A percentile compares a stretch with the other conserved stretches of the same genome.
phyloP scores from a whole-genome alignment of 345 rosid genomes.

The Euphorbia lathyris region DNA sequence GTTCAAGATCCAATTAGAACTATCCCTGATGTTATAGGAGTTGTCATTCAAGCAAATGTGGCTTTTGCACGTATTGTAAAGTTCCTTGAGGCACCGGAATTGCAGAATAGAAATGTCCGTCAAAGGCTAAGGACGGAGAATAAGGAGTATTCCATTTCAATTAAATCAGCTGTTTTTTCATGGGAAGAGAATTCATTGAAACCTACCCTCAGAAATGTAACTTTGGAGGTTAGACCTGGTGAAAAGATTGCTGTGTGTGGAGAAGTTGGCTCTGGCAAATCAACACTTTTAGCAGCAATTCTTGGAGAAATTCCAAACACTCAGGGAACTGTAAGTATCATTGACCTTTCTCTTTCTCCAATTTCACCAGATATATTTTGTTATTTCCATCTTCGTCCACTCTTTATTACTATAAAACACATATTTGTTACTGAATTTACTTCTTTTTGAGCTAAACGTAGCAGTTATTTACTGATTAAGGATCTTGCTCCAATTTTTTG shows the following conservation, averaged over 20 bases:
- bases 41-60: conserved; percentile 84
- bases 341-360: background rate
- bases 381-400: background rate
- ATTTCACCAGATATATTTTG: background rate
- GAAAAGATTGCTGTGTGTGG: conserved; percentile 90
- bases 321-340: conserved; percentile 59
- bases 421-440: background rate
- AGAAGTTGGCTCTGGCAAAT: conserved; percentile 97
- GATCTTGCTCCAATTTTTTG: conserved; percentile 6
- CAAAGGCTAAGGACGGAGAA: conserved; percentile 30
- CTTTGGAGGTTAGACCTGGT: conserved; percentile 51
- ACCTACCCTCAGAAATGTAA: conserved; percentile 61
- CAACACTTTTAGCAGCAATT: conserved; percentile 84
- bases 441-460: background rate
- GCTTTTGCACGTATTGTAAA: conserved; percentile 70
- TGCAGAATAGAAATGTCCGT: conserved; percentile 48
- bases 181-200: conserved; percentile 65
- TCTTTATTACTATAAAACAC: background rate
- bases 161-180: conserved; percentile 64
- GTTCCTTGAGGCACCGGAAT: conserved; percentile 90
- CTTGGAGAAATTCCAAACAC: conserved; percentile 79
- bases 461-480: background rate
- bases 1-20: conserved; percentile 83
- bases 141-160: conserved; percentile 33
- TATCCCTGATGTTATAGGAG: conserved; percentile 86